A percentile compares a stretch with the other conserved stretches of the same genome.
Evolutionary conservation across 2,329 filamentous ascomycete species (phyloP).

Genomic region (Verticillium alfalfae): DNA sequence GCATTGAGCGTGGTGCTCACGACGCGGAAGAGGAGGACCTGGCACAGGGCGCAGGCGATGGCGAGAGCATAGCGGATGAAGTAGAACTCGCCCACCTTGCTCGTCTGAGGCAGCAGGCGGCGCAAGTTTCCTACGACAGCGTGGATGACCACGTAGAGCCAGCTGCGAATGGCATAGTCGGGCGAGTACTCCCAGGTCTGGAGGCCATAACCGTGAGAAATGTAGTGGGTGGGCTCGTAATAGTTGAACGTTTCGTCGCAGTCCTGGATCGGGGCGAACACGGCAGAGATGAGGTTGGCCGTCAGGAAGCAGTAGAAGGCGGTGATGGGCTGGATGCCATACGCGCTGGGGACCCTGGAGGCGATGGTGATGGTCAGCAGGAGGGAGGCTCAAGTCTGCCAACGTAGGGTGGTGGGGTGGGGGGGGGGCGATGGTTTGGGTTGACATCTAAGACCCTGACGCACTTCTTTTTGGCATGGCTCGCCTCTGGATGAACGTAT

Average conservation of each 20-base stretch:
- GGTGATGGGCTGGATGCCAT: slow-evolving; percentile 64
- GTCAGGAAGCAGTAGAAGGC: slow-evolving; percentile 77
- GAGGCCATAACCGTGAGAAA: slow-evolving; percentile 85
- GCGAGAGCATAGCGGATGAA: slow-evolving; percentile 73
- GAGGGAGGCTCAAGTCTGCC: neutral
- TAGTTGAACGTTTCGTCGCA: slow-evolving; percentile 99
- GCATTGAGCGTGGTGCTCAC: slow-evolving; percentile 74
- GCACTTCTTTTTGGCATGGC: slow-evolving; percentile 48
- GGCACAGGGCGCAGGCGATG: slow-evolving; percentile 70
- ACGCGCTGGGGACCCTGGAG: slow-evolving; percentile 43
- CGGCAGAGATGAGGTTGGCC: slow-evolving; percentile 69
- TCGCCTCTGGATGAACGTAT: slow-evolving; percentile 42
- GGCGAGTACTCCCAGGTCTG: slow-evolving; percentile 99
- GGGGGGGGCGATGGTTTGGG: too few relatives aligned
- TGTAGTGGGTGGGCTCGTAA: slow-evolving; percentile 95
- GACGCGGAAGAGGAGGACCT: slow-evolving; percentile 74
- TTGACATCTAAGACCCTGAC: slow-evolving; percentile 4
- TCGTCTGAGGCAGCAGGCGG: slow-evolving; percentile 55
- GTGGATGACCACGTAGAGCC: slow-evolving; percentile 83
- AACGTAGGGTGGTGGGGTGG: neutral
- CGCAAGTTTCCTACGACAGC: slow-evolving; percentile 64
- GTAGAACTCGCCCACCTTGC: slow-evolving; percentile 76
- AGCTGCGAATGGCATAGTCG: slow-evolving; percentile 89
- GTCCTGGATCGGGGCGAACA: slow-evolving; percentile 89
- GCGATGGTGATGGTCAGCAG: slow-evolving; percentile 4